A percentile compares a stretch with the other conserved stretches of the same genome.
These are phyloP conservation scores for Coemansia sp. DNA, from an alignment of 192 early-diverging fungal genomes.

Conservation along the genomic window DNA sequence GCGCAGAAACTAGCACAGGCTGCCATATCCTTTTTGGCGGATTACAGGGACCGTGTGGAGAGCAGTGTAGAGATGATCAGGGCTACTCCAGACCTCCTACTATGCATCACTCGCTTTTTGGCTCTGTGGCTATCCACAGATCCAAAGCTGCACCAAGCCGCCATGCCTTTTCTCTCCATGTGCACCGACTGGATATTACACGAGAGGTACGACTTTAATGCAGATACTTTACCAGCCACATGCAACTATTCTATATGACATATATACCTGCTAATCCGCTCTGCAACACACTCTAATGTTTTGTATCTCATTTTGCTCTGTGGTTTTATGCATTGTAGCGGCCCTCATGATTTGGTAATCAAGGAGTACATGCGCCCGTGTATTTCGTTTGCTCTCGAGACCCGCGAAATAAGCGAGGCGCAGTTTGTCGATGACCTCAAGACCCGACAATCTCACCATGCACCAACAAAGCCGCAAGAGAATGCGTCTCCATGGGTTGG, in stretches of 20 bases:
- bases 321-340: constrained; percentile 2
- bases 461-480: background rate
- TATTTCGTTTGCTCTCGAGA: constrained; percentile 42
- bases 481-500: constrained; percentile 48
- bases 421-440: constrained; percentile 33
- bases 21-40: constrained; percentile 19
- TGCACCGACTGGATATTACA: constrained; percentile 26
- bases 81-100: constrained; percentile 11
- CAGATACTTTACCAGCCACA: too few species aligned
- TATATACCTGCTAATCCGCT: too few species aligned
- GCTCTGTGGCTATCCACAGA: constrained; percentile 44
- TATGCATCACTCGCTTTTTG: constrained; percentile 22
- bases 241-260: too few species aligned
- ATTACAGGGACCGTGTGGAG: constrained; percentile 32
- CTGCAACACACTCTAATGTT: too few species aligned
- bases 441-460: constrained; percentile 14
- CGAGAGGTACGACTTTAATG: too few species aligned
- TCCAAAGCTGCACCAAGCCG: constrained; percentile 28
- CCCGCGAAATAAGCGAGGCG: constrained; percentile 33
- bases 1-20: constrained; percentile 23
- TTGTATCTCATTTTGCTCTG: constrained; percentile 6
- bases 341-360: constrained; percentile 6
- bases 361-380: constrained; percentile 32
- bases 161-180: constrained; percentile 37
- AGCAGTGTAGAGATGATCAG: constrained; percentile 18